Evolutionary conservation across 495 filamentous ascomycete species (phyloP), one percentile per base, ranked within the genome.

Genomic region (Niebla homalea): DNA sequence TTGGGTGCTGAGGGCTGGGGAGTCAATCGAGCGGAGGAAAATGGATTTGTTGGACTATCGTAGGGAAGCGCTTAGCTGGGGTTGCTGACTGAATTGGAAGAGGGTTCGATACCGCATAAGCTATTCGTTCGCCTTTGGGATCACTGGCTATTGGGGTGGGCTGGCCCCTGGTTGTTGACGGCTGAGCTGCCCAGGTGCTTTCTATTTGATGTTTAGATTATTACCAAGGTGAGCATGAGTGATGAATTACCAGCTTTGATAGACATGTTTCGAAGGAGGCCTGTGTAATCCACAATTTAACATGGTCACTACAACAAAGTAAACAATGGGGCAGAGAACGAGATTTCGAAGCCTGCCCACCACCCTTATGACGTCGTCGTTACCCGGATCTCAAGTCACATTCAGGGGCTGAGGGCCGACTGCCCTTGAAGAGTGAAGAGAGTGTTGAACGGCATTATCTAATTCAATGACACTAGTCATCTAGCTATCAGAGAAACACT

Each of bases 21-120:
- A 70, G 65, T 96, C 89, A 70, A 98, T 90, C 36, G 77, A 85
- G 49, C 92, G 87, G 18, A 97, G 67, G 69, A 94, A 97, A 62
- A 96, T 82, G 37, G 90, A 96, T 75, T 97, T 97, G 57, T 87
- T 88, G 32, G 87, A 89, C 89, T 96, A 35, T 16, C 40, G n/a
- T n/a, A n/a, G n/a, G n/a, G 18, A 43, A 22, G 21, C 41, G 40
- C 46, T 39, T 10, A 29, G 8, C 16, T 0, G n/a, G 26, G 26
- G 22, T 49, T 15, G 44, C 54, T 64, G 26, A 62, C 54, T 18
- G 42, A 42, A 14, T 5, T 12, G 38, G 35, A 35, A 21, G 40
- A 20, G 22, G 12, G 5, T 36, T 12, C 4, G 37, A 43, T 78
- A 95, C 89, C 44, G 92, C 87, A 62, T 97, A 98, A 45, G 88